Conservation (phyloP, 352 stramenopile genomes). For the Phytophthora pisi region DNA sequence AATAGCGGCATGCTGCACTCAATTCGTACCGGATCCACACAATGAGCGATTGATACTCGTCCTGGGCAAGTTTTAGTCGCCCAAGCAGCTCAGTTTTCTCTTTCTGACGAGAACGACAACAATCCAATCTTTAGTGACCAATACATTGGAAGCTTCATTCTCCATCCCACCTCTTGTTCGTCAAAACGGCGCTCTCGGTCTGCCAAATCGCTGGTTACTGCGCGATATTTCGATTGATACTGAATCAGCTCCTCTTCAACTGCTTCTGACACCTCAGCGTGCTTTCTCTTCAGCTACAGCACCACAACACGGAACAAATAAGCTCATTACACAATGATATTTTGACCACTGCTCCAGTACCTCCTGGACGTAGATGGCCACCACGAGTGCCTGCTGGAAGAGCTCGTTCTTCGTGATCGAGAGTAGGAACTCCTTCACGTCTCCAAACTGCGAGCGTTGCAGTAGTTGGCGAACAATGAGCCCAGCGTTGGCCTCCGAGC, state of each 20-base stretch:
- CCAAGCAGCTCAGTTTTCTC: constrained; percentile 34
- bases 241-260: constrained; percentile 24
- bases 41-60: constrained; percentile 44
- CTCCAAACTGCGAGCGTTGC: constrained; percentile 47
- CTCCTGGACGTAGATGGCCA: constrained; percentile 53
- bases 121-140: background rate
- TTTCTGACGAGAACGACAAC: constrained; percentile 6
- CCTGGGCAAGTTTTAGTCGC: constrained; percentile 35
- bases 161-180: constrained; percentile 29
- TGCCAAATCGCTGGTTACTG: constrained; percentile 29
- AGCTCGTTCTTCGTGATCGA: constrained; percentile 50
- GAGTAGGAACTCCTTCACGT: constrained; percentile 44
- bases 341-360: constrained; percentile 17
- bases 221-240: constrained; percentile 37
- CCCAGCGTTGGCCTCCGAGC: constrained; percentile 29
- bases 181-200: constrained; percentile 20
- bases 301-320: background rate
- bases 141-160: background rate
- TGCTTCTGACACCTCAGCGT: constrained; percentile 23
- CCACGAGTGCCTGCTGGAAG: constrained; percentile 48
- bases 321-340: background rate
- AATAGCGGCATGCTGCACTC: background rate
- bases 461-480: constrained; percentile 61
- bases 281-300: constrained; percentile 31
- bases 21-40: constrained; percentile 34